Percentiles rank a stretch among this genome's conserved stretches.
Evolutionary conservation across 306 rosid species (phyloP).

Genomic region (Alnus glutinosa): DNA sequence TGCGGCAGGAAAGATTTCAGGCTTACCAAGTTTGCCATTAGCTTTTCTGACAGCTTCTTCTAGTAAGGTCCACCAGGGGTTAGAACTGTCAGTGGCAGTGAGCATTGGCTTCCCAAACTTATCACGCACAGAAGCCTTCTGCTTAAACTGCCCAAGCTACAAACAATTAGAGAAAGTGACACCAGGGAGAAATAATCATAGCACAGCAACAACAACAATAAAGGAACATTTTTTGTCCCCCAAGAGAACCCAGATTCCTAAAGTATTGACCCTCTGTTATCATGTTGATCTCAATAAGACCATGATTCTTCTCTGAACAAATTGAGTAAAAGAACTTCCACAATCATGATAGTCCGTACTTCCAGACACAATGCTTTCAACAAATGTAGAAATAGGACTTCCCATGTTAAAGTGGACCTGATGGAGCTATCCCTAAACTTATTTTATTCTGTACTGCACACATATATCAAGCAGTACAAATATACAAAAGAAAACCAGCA

Average conservation of each 20-base stretch:
- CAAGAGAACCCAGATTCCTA: background rate
- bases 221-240: background rate
- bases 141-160: slow-evolving; percentile 71
- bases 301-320: background rate
- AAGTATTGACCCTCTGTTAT: background rate
- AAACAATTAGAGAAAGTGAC: slow-evolving; percentile 25
- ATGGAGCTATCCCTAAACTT: background rate
- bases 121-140: slow-evolving; percentile 47
- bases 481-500: background rate
- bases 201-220: background rate
- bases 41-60: slow-evolving; percentile 73
- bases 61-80: slow-evolving; percentile 88
- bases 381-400: background rate
- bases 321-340: background rate
- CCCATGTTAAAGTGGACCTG: background rate
- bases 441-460: background rate
- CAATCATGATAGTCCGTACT: background rate
- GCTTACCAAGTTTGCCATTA: slow-evolving; percentile 82
- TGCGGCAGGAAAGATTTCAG: slow-evolving; percentile 82
- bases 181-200: background rate
- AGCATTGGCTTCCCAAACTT: slow-evolving; percentile 58
- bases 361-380: background rate
- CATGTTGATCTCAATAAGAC: background rate
- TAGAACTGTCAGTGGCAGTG: slow-evolving; percentile 71
- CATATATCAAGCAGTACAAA: background rate